A percentile compares a stretch with the other conserved stretches of the same genome.
Conservation (phyloP, 2,329 filamentous ascomycete species). For the Pestalotiopsis sp. region DNA sequence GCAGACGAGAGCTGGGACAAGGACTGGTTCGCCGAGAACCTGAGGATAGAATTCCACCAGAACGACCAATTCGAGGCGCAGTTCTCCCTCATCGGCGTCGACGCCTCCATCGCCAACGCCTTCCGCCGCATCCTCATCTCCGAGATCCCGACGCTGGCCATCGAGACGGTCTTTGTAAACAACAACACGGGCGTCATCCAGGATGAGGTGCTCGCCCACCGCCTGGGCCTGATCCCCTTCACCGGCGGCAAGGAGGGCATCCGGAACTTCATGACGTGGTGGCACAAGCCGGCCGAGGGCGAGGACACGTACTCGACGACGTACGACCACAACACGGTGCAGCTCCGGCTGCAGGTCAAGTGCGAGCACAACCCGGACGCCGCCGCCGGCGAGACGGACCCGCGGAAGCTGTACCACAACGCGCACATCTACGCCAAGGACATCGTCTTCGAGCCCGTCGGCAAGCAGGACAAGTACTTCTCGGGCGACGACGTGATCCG, state of each 20-base stretch:
- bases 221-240: constrained; percentile 88
- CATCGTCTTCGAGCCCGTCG: constrained; percentile 74
- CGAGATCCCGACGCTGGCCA: constrained; percentile 91
- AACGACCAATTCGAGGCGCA: constrained; percentile 75
- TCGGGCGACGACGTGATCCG: constrained; percentile 66
- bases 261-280: constrained; percentile 77
- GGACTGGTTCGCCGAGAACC: constrained; percentile 67
- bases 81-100: constrained; percentile 90
- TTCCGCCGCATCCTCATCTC: constrained; percentile 95
- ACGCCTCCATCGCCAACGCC: constrained; percentile 92
- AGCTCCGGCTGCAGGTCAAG: constrained; percentile 72
- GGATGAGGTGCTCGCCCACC: constrained; percentile 91
- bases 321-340: constrained; percentile 84
- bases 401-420: constrained; percentile 80
- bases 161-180: constrained; percentile 89
- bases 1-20: constrained; percentile 83
- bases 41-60: constrained; percentile 80
- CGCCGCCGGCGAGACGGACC: constrained; percentile 72
- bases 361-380: constrained; percentile 80
- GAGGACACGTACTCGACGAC: constrained; percentile 60
- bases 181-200: constrained; percentile 99
- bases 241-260: constrained; percentile 77
- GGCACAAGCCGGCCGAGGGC: constrained; percentile 66
- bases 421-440: constrained; percentile 80
- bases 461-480: constrained; percentile 71